phyloP scores from a whole-genome alignment of 2,329 filamentous ascomycete species.

The Cladosporium austrohemisphaericum region DNA sequence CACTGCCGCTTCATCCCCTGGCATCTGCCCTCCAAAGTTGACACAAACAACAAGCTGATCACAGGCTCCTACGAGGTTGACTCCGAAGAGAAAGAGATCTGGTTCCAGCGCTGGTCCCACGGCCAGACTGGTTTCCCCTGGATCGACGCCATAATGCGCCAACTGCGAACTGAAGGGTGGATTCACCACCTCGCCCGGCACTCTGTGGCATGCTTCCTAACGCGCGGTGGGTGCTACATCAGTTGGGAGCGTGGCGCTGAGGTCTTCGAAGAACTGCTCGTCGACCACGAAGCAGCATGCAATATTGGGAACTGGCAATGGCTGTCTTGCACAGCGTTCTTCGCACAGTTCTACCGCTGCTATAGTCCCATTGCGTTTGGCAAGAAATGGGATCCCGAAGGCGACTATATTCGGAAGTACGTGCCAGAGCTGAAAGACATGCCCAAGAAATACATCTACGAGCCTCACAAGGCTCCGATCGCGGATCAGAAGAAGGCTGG shows the following conservation, averaged over 20 bases:
- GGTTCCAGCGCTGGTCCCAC: constrained; percentile 65
- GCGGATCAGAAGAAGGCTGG: constrained; percentile 66
- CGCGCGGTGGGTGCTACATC: constrained; percentile 72
- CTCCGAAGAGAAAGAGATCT: constrained; percentile 57
- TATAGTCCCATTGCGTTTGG: constrained; percentile 70
- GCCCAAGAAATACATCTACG: constrained; percentile 69
- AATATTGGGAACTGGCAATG: constrained; percentile 78
- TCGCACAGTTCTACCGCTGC: constrained; percentile 65
- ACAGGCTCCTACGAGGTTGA: constrained; percentile 64
- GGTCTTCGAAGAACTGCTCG: constrained; percentile 71
- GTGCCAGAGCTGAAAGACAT: constrained; percentile 63
- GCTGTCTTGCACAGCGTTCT: constrained; percentile 73
- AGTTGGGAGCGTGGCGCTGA: constrained; percentile 75
- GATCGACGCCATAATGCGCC: constrained; percentile 77
- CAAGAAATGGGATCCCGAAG: constrained; percentile 71
- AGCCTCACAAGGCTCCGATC: constrained; percentile 71
- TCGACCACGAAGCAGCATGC: constrained; percentile 71
- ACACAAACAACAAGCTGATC: constrained; percentile 45
- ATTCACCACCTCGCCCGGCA: constrained; percentile 76
- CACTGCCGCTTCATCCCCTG: constrained; percentile 73
- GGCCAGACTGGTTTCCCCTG: constrained; percentile 73
- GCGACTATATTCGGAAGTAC: constrained; percentile 60
- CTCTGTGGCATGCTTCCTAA: constrained; percentile 77
- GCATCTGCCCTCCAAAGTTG: constrained; percentile 65
- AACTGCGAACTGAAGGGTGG: constrained; percentile 69